phyloP scores from a whole-genome alignment of 208 protist genomes.

The Trichomonas tenax region DNA sequence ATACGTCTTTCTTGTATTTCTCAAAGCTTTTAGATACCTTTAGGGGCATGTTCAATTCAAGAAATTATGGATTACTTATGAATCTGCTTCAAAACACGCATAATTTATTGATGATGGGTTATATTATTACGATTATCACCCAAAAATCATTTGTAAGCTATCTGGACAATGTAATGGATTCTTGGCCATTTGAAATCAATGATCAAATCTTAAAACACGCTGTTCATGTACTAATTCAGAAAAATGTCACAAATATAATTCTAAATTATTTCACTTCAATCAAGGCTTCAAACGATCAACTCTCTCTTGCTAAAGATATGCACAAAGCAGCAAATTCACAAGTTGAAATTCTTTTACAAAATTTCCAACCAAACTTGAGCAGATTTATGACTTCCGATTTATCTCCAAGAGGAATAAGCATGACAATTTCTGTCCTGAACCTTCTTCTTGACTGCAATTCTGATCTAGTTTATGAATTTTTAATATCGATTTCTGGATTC shows the following conservation, averaged over 20 bases:
- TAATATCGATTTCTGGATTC: not conserved
- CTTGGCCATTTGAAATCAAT: not conserved
- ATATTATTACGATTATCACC: not conserved
- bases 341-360: not conserved
- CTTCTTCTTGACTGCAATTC: not conserved
- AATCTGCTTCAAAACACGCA: not conserved
- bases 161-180: not conserved
- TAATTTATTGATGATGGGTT: not conserved
- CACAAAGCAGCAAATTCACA: not conserved
- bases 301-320: not conserved
- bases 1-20: not conserved
- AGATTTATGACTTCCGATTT: not conserved
- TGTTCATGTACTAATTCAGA: not conserved
- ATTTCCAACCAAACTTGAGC: not conserved
- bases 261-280: not conserved
- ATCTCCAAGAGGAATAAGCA: not conserved
- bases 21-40: not conserved
- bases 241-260: not conserved
- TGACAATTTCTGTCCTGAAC: not conserved
- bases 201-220: not conserved
- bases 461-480: not conserved
- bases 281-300: not conserved
- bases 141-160: not conserved
- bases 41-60: not conserved
- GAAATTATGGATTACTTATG: not conserved